These are phyloP conservation scores for Capsicum rhomboideum DNA, from an alignment of 257 asterid genomes.

Conservation along the genomic window DNA sequence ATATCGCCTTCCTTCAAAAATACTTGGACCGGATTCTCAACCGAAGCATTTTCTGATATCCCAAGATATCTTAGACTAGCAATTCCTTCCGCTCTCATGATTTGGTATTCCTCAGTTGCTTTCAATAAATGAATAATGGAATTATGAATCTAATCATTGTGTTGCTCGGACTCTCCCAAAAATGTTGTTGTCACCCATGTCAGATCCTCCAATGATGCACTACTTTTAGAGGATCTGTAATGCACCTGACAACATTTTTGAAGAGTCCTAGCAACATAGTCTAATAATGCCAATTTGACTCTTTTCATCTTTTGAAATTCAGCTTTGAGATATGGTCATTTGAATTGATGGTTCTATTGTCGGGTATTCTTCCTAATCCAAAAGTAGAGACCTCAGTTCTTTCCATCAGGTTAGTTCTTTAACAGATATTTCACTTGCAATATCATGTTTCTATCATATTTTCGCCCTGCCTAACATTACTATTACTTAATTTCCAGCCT, in stretches of 20 bases:
- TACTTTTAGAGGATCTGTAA: too few relatives aligned
- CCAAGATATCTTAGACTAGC: slow-evolving; percentile 50
- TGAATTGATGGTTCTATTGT: slow-evolving; percentile 55
- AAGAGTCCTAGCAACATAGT: neutral
- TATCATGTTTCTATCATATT: neutral
- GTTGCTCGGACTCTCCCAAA: neutral
- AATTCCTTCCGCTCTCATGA: slow-evolving; percentile 58
- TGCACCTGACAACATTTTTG: too few relatives aligned
- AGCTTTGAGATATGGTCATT: slow-evolving; percentile 78
- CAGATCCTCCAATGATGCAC: neutral
- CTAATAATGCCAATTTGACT: neutral
- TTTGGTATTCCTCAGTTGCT: slow-evolving; percentile 29
- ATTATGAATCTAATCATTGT: neutral
- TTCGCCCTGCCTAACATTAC: neutral
- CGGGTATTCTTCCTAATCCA: slow-evolving; percentile 67
- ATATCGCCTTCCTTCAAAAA: slow-evolving; percentile 38
- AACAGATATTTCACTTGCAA: neutral
- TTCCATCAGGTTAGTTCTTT: slow-evolving; percentile 55
- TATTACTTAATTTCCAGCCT: slow-evolving; percentile 23
- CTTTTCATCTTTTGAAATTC: neutral
- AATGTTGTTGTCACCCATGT: neutral
- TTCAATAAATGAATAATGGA: neutral
- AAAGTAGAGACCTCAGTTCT: slow-evolving; percentile 67
- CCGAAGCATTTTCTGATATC: slow-evolving; percentile 41
- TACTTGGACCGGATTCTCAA: slow-evolving; percentile 58